Percentiles rank a stretch among this genome's conserved stretches.
phyloP scores from a whole-genome alignment of 495 filamentous ascomycete species.

The Talaromyces trachyspermus region DNA sequence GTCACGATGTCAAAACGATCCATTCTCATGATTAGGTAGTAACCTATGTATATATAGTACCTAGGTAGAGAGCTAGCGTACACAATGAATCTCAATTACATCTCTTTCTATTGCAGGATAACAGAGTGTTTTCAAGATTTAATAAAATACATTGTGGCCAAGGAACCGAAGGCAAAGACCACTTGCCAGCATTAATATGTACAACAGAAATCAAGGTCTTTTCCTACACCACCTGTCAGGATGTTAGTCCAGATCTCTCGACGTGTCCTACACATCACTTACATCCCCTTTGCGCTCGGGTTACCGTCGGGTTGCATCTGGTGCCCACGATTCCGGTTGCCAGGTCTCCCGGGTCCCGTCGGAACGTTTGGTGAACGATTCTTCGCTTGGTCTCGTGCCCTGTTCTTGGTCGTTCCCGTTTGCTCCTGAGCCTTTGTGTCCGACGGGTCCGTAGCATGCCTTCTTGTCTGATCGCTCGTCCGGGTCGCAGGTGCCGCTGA shows the following conservation, averaged over 20 bases:
- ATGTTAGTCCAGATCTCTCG: background rate
- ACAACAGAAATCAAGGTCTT: background rate
- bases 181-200: background rate
- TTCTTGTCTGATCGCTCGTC: slow-evolving; percentile 25
- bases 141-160: background rate
- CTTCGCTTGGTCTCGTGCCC: no score
- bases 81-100: no score
- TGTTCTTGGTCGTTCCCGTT: slow-evolving; percentile 20
- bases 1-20: no score
- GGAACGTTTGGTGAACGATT: slow-evolving; percentile 56
- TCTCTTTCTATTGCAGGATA: background rate
- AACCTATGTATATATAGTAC: no score
- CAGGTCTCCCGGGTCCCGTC: slow-evolving; percentile 60
- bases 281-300: background rate
- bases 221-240: no score
- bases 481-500: slow-evolving; percentile 33
- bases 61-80: no score
- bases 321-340: slow-evolving; percentile 71
- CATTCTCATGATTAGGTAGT: no score
- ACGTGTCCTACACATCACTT: no score
- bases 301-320: slow-evolving; percentile 29
- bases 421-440: slow-evolving; percentile 12
- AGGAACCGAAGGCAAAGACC: background rate
- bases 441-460: slow-evolving; percentile 16
- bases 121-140: background rate